Base-by-base conservation (phyloP, 371 early-diverging fungal species). In the Rhizopus microsporus region DNA sequence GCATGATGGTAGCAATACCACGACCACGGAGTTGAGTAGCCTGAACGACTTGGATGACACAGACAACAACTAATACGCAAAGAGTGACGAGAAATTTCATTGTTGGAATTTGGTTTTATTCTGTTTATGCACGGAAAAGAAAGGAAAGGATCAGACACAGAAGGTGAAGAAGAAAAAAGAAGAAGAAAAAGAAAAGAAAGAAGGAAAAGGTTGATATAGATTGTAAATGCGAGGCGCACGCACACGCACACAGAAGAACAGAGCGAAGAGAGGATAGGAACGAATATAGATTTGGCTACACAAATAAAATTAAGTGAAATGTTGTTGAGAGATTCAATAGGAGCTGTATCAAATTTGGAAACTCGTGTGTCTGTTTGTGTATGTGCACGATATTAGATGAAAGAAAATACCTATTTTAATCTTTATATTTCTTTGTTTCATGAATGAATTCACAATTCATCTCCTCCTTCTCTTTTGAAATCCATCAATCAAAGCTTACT, bases 1-100 rank as follows among this genome's bases (percentile, higher is more conserved):
- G 43, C 71, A 74, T 73, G 34, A 76, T 10, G 23, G 65, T 65
- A 54, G 75, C 77, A 23, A 68, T n/a, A 50, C 75, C 77, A 49
- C 72, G 63, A 30, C 70, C 61, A 44, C 60, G 61, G 23, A 70
- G 35, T 37, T 62, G 54, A 10, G 37, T 42, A 9, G 66, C 66
- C 39, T 57, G 38, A 38, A 46, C 66, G 34, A 60, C 52, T 37
- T 63, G 57, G 51, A 60, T 42, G 32, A 63, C 49, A 33, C 51
- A 54, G 34, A 58, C 57, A 42, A 63, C 51, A 17, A 65, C 32
- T 35, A 60, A 57, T 30, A 63, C 46, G 43, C 60, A 59, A 57
- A 63, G 48, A 32, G 60, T 53, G 38, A 62, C 48, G 42, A 62
- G 51, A 32, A 62, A 31, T 44, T 67, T 67, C 67, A 67, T 67